phyloP scores from a whole-genome alignment of 495 filamentous ascomycete genomes.

The Physcia stellaris region DNA sequence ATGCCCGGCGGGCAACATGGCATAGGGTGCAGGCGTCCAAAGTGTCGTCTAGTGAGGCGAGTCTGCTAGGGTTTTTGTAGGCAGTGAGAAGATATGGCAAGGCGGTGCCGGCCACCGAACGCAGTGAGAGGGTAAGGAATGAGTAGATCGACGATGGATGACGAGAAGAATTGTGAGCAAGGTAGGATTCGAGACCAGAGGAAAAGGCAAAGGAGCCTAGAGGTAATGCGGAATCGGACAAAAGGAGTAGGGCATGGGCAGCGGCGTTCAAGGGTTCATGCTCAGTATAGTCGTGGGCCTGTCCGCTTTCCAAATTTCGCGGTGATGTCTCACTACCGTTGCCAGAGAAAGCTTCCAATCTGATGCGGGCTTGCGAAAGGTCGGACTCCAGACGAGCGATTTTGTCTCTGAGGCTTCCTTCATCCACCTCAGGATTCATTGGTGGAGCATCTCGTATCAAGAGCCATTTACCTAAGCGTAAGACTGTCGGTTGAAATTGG shows the following conservation, averaged over 20 bases:
- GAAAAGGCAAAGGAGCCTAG: conserved; percentile 96
- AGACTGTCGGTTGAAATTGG: too few species aligned
- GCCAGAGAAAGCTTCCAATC: too few species aligned
- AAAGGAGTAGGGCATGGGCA: conserved; percentile 71
- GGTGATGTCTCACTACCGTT: too few species aligned
- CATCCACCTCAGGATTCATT: too few species aligned
- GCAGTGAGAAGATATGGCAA: conserved; percentile 77
- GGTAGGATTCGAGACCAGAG: conserved; percentile 84
- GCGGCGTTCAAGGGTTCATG: too few species aligned
- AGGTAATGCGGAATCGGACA: conserved; percentile 91
- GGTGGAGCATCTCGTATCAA: too few species aligned
- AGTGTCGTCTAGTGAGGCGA: conserved; percentile 61
- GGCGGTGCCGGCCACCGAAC: conserved; percentile 61
- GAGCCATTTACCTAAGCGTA: too few species aligned
- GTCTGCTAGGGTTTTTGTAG: conserved; percentile 42
- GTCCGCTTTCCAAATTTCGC: too few species aligned
- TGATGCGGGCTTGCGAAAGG: too few species aligned
- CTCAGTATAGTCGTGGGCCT: too few species aligned
- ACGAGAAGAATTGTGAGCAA: conserved; percentile 52
- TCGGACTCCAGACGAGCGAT: too few species aligned
- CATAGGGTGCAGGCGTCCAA: conserved; percentile 80
- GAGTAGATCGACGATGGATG: conserved; percentile 19
- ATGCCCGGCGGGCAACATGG: conserved; percentile 74
- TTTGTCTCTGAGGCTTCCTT: too few species aligned
- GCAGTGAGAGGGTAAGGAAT: conserved; percentile 69